Conservation (phyloP, 352 stramenopile genomes). For the Saprolegnia diclina region DNA sequence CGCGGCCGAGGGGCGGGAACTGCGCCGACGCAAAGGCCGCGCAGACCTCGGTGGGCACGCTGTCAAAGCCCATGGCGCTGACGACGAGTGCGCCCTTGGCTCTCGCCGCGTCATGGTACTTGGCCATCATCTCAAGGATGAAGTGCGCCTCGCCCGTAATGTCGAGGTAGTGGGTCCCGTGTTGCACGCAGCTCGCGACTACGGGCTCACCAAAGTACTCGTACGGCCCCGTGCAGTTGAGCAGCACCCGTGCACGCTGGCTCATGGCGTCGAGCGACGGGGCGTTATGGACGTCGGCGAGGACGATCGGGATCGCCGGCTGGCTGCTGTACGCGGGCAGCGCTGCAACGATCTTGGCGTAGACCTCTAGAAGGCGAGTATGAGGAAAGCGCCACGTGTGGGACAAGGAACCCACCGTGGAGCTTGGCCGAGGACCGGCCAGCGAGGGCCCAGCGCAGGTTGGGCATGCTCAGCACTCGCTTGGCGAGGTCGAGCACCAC, state of each 20-base stretch:
- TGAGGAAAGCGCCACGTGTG: too few species aligned
- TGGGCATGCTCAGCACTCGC: background rate
- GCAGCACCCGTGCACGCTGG: background rate
- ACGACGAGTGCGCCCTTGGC: slow-evolving; percentile 7
- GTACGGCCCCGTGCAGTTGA: slow-evolving; percentile 18
- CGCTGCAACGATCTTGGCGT: background rate
- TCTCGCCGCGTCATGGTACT: background rate
- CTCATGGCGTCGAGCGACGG: background rate
- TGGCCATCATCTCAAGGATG: slow-evolving; percentile 10
- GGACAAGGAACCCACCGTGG: background rate
- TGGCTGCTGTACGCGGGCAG: too few species aligned
- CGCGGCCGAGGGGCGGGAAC: background rate
- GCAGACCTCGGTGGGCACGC: slow-evolving; percentile 6
- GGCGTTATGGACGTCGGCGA: slow-evolving; percentile 5
- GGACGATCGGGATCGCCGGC: background rate
- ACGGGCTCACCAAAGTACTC: slow-evolving; percentile 24
- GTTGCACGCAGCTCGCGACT: background rate
- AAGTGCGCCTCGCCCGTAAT: slow-evolving; percentile 16
- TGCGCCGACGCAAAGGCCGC: background rate
- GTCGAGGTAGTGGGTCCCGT: slow-evolving; percentile 1
- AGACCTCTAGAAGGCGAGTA: too few species aligned
- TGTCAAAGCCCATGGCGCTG: slow-evolving; percentile 13
- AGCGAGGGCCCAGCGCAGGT: background rate
- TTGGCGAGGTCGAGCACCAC: background rate
- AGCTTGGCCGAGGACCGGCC: slow-evolving; percentile 3